Percentiles rank a stretch among this genome's conserved stretches.
Conservation (phyloP, 257 asterid genomes). For the Ilex aquifolium region DNA sequence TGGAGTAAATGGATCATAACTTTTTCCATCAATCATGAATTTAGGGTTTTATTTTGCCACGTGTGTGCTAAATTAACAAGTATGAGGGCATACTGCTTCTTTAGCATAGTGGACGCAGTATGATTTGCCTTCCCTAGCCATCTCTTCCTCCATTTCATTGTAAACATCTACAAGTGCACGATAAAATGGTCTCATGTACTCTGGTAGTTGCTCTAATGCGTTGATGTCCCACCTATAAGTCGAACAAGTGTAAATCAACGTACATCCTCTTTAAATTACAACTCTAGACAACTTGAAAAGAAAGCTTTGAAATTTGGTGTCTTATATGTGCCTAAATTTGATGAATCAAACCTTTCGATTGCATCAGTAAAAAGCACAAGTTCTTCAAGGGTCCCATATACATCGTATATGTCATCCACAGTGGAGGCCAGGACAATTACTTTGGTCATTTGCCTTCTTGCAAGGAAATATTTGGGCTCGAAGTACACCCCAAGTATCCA, state of each 20-base stretch:
- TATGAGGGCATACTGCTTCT: background rate
- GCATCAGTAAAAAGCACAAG: slow-evolving; percentile 9
- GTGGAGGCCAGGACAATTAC: slow-evolving; percentile 1
- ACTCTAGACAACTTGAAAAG: too few relatives aligned
- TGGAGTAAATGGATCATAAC: too few relatives aligned
- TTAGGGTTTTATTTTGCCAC: too few relatives aligned
- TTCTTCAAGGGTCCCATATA: slow-evolving; percentile 13
- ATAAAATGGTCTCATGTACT: background rate
- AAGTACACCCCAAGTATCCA: slow-evolving; percentile 7
- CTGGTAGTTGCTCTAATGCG: background rate
- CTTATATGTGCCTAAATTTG: too few relatives aligned
- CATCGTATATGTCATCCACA: slow-evolving; percentile 16
- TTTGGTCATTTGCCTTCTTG: slow-evolving; percentile 7
- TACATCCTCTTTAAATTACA: too few relatives aligned
- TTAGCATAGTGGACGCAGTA: background rate
- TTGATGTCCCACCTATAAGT: background rate
- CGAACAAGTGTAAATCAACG: too few relatives aligned
- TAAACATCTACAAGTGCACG: background rate
- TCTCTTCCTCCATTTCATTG: background rate
- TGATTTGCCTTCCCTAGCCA: background rate
- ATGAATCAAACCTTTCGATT: slow-evolving; percentile 5
- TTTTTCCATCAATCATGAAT: too few relatives aligned
- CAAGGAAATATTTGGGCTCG: slow-evolving; percentile 9
- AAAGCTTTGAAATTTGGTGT: too few relatives aligned
- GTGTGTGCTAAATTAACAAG: background rate